Percentiles rank a stretch among this genome's conserved stretches.
phyloP scores from a whole-genome alignment of 2,329 filamentous ascomycete genomes.

The Sodiomyces alkalinus region DNA sequence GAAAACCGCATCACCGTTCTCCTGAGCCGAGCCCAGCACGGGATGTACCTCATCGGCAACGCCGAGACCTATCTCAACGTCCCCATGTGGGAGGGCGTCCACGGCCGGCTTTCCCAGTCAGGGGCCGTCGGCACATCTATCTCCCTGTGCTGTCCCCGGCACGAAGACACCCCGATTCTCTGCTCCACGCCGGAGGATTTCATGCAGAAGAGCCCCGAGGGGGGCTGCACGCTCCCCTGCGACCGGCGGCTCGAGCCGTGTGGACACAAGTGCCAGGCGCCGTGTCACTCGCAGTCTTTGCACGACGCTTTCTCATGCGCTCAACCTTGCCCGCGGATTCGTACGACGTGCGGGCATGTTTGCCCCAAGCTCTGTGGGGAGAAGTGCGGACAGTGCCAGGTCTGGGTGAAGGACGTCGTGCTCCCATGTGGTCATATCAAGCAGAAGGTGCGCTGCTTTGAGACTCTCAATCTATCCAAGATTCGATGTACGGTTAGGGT shows the following conservation, averaged over 20 bases:
- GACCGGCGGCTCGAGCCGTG: slow-evolving; percentile 28
- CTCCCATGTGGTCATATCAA: slow-evolving; percentile 27
- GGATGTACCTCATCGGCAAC: slow-evolving; percentile 60
- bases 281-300: slow-evolving; percentile 31
- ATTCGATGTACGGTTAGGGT: slow-evolving; percentile 35
- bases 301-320: slow-evolving; percentile 30
- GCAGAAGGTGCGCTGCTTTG: slow-evolving; percentile 18
- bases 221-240: slow-evolving; percentile 41
- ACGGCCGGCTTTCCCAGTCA: slow-evolving; percentile 29
- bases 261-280: slow-evolving; percentile 29
- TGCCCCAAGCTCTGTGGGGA: slow-evolving; percentile 29
- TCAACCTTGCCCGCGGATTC: slow-evolving; percentile 25
- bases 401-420: slow-evolving; percentile 14
- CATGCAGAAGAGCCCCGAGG: slow-evolving; percentile 38
- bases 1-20: slow-evolving; percentile 56
- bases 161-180: slow-evolving; percentile 34
- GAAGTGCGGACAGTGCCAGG: no score
- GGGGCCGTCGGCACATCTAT: slow-evolving; percentile 34
- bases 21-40: slow-evolving; percentile 49
- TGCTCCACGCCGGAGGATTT: slow-evolving; percentile 45
- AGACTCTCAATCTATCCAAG: slow-evolving; percentile 23
- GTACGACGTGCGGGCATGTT: slow-evolving; percentile 26
- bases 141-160: slow-evolving; percentile 45
- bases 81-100: slow-evolving; percentile 47
- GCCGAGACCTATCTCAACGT: slow-evolving; percentile 38